phyloP scores from a whole-genome alignment of 1,284 basidiomycete genomes.

The Marasmius tenuissimus region DNA sequence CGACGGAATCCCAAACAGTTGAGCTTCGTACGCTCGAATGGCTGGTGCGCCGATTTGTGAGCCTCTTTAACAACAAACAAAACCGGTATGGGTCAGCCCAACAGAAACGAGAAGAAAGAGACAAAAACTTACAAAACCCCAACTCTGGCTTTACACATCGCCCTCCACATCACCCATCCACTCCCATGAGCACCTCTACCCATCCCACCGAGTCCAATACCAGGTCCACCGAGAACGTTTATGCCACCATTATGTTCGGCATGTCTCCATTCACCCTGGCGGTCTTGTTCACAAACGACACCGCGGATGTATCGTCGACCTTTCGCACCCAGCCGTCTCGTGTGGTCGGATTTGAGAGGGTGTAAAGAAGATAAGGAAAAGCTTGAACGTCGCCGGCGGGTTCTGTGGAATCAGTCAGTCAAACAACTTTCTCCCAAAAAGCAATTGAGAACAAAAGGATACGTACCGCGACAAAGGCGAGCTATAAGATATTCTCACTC shows the following conservation, averaged over 20 bases:
- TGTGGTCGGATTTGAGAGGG: background rate
- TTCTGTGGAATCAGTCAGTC: background rate
- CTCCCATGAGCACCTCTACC: background rate
- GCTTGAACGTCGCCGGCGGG: too few relatives aligned
- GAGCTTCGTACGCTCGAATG: background rate
- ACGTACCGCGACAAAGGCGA: background rate
- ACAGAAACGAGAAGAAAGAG: too few relatives aligned
- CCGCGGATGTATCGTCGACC: background rate
- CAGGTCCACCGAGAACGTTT: background rate
- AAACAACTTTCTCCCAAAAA: too few relatives aligned
- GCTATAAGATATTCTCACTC: background rate
- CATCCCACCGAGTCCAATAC: background rate
- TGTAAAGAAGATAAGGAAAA: background rate
- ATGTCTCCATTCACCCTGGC: background rate
- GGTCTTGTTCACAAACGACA: background rate
- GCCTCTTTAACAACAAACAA: background rate
- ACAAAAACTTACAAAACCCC: background rate
- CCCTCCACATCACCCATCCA: background rate
- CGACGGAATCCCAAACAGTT: background rate
- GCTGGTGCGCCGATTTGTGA: background rate
- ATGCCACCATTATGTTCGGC: background rate
- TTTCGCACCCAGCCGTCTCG: background rate
- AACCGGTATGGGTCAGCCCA: too few relatives aligned
- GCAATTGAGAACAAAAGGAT: background rate
- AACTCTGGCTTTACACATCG: background rate